These are phyloP conservation scores for Cynara cardunculus DNA, from an alignment of 129 eudicot species.

Conservation along the genomic window DNA sequence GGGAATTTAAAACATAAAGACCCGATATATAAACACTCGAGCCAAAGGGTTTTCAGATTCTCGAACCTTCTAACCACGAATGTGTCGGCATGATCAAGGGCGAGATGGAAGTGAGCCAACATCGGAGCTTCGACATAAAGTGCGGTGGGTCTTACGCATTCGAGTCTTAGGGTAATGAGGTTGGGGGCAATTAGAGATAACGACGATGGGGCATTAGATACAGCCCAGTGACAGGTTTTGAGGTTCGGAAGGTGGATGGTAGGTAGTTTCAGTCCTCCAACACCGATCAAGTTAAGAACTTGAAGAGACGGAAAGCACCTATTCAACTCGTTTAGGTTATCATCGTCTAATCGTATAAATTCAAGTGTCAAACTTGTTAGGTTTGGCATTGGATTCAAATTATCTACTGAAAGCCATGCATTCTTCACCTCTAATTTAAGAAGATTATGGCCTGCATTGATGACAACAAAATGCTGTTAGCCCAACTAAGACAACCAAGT, in stretches of 20 bases:
- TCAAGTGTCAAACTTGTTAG: conserved; percentile 63
- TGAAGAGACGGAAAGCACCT: conserved; percentile 56
- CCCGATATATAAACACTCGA: conserved; percentile 40
- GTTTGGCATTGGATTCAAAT: conserved; percentile 48
- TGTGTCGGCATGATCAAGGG: conserved; percentile 37
- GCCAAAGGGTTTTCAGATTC: conserved; percentile 39
- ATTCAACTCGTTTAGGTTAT: conserved; percentile 48
- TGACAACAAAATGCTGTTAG: conserved; percentile 12
- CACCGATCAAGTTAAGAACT: conserved; percentile 61
- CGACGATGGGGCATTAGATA: conserved; percentile 59
- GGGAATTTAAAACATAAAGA: conserved; percentile 31
- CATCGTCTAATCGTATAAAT: conserved; percentile 67
- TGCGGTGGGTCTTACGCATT: conserved; percentile 43
- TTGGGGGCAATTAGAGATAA: conserved; percentile 52
- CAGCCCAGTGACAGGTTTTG: conserved; percentile 49
- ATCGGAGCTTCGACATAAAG: conserved; percentile 53
- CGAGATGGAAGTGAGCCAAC: conserved; percentile 45
- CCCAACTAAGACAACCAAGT: too few relatives aligned
- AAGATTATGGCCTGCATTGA: conserved; percentile 53
- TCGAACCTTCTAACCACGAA: conserved; percentile 33
- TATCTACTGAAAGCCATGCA: conserved; percentile 68
- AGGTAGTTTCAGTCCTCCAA: conserved; percentile 67
- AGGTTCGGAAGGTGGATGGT: conserved; percentile 45
- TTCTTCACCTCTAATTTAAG: conserved; percentile 54
- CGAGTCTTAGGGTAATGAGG: conserved; percentile 48